These are phyloP conservation scores for Strobilomyces echinocephalus DNA, from an alignment of 768 basidiomycete genomes.

Conservation along the genomic window DNA sequence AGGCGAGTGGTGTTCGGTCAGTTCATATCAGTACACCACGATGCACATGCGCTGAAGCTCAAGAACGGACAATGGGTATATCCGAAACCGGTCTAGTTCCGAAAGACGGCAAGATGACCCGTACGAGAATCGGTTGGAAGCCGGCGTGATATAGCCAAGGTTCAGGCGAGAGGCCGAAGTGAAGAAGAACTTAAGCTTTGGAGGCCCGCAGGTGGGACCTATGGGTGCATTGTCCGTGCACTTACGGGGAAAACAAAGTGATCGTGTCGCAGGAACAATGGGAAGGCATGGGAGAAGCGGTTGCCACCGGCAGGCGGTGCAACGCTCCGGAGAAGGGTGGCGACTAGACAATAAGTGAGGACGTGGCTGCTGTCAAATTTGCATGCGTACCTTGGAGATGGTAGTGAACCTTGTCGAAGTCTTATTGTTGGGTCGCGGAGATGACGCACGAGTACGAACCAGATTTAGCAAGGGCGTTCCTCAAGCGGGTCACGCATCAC, in stretches of 20 bases:
- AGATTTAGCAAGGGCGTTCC: conserved; percentile 9
- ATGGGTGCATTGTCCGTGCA: conserved; percentile 3
- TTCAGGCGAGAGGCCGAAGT: conserved; percentile 14
- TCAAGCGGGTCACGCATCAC: conserved; percentile 1
- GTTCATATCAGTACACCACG: conserved; percentile 18
- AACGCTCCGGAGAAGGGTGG: not conserved
- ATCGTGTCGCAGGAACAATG: conserved; percentile 23
- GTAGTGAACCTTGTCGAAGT: conserved; percentile 24
- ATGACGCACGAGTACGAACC: conserved; percentile 4
- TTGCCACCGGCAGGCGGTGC: conserved; percentile 9
- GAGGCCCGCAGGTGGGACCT: conserved; percentile 2
- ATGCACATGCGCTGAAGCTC: conserved; percentile 15
- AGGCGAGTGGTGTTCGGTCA: conserved; percentile 8
- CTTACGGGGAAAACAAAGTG: conserved; percentile 12
- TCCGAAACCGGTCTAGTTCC: conserved; percentile 37
- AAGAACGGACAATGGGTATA: conserved; percentile 29
- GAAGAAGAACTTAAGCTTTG: conserved; percentile 16
- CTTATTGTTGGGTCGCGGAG: conserved; percentile 26
- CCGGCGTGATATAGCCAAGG: conserved; percentile 3
- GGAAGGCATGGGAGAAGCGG: conserved; percentile 14
- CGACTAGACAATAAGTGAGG: conserved; percentile 18
- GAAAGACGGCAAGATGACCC: conserved; percentile 18
- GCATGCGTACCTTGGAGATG: conserved; percentile 29
- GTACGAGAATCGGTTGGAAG: conserved; percentile 3
- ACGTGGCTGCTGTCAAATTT: conserved; percentile 10